Conservation (phyloP, 192 early-diverging fungal genomes). For the Entomortierella beljakovae region DNA sequence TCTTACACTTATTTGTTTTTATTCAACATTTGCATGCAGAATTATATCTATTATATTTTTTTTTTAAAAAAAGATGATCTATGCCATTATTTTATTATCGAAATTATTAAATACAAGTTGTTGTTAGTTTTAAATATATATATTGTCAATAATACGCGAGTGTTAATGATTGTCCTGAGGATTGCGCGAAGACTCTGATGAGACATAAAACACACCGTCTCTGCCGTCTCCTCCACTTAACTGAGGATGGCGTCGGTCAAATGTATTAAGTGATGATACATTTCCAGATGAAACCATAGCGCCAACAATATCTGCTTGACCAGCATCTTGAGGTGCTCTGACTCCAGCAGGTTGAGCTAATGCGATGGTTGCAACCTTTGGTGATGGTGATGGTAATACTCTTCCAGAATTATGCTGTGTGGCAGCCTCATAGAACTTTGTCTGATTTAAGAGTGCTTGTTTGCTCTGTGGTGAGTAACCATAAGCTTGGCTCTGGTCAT, state of each 20-base stretch:
- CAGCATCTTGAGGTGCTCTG: conserved; percentile 35
- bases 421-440: conserved; percentile 1
- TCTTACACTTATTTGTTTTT: no score
- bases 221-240: not conserved
- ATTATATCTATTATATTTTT: no score
- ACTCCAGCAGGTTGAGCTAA: not conserved
- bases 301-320: conserved; percentile 2
- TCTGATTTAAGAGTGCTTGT: conserved; percentile 13
- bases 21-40: no score
- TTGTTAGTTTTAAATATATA: no score
- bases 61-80: no score
- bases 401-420: not conserved
- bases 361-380: conserved; percentile 16
- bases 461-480: conserved; percentile 27
- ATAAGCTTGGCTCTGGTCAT: conserved; percentile 1
- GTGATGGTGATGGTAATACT: not conserved
- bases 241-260: conserved; percentile 41
- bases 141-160: no score
- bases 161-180: not conserved
- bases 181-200: conserved; percentile 7
- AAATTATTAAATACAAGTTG: no score
- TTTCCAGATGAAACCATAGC: conserved; percentile 15
- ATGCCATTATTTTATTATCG: no score
- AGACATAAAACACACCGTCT: conserved; percentile 17
- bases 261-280: conserved; percentile 30